Percentiles rank a stretch among this genome's conserved stretches.
Conservation (phyloP, 192 early-diverging fungal genomes). For the Bifiguratus adelaidae region DNA sequence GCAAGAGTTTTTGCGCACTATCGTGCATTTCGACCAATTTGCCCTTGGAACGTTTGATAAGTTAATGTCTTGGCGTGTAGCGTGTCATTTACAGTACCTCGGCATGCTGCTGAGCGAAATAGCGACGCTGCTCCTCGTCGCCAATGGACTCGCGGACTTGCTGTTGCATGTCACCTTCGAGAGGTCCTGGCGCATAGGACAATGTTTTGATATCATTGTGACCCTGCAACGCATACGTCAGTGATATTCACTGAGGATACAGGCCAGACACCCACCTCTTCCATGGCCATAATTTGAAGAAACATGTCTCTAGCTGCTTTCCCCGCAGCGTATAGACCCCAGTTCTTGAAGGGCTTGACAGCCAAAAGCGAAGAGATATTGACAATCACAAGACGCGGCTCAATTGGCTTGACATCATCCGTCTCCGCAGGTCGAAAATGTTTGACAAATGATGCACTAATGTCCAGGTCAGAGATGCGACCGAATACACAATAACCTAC, state of each 20-base stretch:
- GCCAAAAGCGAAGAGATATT: conserved; percentile 76
- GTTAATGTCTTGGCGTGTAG: no score
- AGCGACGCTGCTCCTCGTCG: conserved; percentile 43
- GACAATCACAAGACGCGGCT: conserved; percentile 33
- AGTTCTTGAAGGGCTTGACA: conserved; percentile 62
- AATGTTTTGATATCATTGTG: conserved; percentile 44
- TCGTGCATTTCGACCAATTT: conserved; percentile 57
- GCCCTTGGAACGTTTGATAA: conserved; percentile 8
- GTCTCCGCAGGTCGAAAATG: conserved; percentile 6
- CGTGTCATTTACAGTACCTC: conserved; percentile 17
- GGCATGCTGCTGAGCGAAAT: conserved; percentile 54
- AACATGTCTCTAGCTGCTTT: conserved; percentile 81
- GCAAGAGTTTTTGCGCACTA: conserved; percentile 51
- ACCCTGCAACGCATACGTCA: no score
- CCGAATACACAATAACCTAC: neutral
- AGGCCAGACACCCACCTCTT: conserved; percentile 28
- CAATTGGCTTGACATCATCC: neutral
- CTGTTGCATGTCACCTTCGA: conserved; percentile 77
- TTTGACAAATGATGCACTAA: conserved; percentile 27
- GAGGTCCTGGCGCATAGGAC: conserved; percentile 82
- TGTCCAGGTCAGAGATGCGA: neutral
- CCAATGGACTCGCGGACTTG: conserved; percentile 59
- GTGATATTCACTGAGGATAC: conserved; percentile 1
- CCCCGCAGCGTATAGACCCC: conserved; percentile 68
- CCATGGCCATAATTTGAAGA: conserved; percentile 55